Conservation (phyloP, 164 flowering plant genomes). For the Houttuynia cordata region DNA sequence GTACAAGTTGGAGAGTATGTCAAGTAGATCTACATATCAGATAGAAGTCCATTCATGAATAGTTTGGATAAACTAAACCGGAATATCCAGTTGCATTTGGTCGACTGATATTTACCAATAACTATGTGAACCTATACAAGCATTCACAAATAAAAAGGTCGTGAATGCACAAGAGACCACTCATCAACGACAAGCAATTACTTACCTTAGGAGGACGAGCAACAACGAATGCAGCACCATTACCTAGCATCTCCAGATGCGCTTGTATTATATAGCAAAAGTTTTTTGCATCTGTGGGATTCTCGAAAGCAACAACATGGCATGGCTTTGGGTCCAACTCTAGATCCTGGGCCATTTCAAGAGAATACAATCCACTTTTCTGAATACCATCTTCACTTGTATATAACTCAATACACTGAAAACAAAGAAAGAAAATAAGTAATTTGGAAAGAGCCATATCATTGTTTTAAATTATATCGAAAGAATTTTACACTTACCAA, state of each 20-base stretch:
- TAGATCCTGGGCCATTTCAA: constrained; percentile 92
- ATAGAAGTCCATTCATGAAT: too few species aligned
- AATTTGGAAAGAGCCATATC: not conserved
- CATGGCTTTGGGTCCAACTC: constrained; percentile 78
- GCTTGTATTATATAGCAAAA: constrained; percentile 75
- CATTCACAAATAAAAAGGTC: too few species aligned
- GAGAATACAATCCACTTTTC: constrained; percentile 65
- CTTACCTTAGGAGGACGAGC: constrained; percentile 79
- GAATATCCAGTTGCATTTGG: too few species aligned
- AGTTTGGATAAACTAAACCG: too few species aligned
- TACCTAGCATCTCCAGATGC: constrained; percentile 84
- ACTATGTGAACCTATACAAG: too few species aligned
- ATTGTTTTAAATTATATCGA: not conserved
- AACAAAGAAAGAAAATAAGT: constrained; percentile 6
- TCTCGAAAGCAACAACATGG: constrained; percentile 84
- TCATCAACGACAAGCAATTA: too few species aligned
- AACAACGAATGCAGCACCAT: constrained; percentile 71
- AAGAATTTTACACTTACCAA: constrained; percentile 29
- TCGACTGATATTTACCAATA: too few species aligned
- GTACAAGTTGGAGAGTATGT: too few species aligned
- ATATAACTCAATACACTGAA: constrained; percentile 83
- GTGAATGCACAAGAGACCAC: too few species aligned
- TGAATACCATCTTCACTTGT: constrained; percentile 41
- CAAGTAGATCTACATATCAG: too few species aligned
- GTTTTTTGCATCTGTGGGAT: constrained; percentile 64